Evolutionary conservation across 1,284 basidiomycete species (phyloP), one percentile per base, ranked within the genome.

Genomic region (Cryptococcus sp.): DNA sequence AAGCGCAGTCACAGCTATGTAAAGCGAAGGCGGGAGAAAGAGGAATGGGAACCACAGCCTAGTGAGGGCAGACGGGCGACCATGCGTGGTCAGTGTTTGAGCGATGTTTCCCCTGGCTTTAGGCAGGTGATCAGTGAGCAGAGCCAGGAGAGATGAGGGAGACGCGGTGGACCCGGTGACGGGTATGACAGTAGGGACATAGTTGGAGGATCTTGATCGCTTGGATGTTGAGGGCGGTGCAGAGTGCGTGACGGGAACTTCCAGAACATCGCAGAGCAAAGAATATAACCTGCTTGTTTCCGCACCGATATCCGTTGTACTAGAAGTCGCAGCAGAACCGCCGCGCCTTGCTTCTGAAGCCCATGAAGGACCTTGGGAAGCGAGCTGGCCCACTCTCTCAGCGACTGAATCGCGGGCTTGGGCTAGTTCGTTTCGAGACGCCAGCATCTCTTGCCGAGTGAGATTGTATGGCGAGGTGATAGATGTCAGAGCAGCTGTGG

Each of bases 41-140:
- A 80, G 68, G n/a, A 76, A 54, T 0, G 76, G 70, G 53, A 78
- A 73, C 78, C 78, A 80, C 34, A 78, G 65, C 16, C 78, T 62
- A 0, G 75, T 78, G 3, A 77, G 48, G 1, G 63, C 57, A 0
- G 67, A 69, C 0, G 78, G 78, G 10, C 76, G 69, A 20, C 63
- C 61, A 59, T 76, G 73, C 23, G 55, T 54, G 5, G 53, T 25
- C 8, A 77, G 59, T 1, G 65, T 62, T 19, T 59, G 46, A 16
- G 60, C 44, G n/a, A 75, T 57, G 1, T 50, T 26, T 11, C 43
- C 41, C 46, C 55, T 48, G 11, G 64, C 55, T 41, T 60, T 46
- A 1, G 77, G 76, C 4, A 78, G 64, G 34, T 67, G 65, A 1
- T 57, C 61, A 19, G 62, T 62, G 10, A 78, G 52, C 13, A 78